Conservation (phyloP, 352 stramenopile genomes). For the Phytophthora kernoviae region DNA sequence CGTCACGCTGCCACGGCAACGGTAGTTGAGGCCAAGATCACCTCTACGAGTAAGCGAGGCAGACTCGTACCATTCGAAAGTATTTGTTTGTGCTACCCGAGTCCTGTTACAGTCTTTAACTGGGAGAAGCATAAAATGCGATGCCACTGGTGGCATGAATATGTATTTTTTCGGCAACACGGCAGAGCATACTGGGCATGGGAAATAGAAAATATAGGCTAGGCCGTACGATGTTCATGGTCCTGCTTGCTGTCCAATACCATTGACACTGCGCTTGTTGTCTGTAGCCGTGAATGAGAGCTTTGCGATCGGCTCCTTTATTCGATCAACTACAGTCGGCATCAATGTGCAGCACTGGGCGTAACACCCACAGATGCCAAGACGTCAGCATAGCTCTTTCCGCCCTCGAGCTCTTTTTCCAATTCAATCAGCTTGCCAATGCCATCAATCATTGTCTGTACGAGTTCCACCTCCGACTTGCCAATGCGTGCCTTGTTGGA, state of each 20-base stretch:
- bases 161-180: neutral
- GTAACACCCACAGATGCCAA: constrained; percentile 62
- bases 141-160: too few relatives aligned
- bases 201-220: constrained; percentile 26
- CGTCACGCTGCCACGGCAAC: constrained; percentile 8
- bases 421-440: constrained; percentile 92
- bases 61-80: too few relatives aligned
- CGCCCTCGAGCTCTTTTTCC: constrained; percentile 86
- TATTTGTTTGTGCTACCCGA: too few relatives aligned
- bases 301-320: constrained; percentile 14
- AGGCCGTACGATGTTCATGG: constrained; percentile 3
- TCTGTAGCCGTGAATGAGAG: constrained; percentile 2
- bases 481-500: constrained; percentile 95
- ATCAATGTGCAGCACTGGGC: constrained; percentile 22
- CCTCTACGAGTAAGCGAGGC: too few relatives aligned
- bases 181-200: constrained; percentile 5
- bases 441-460: constrained; percentile 96
- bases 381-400: constrained; percentile 69
- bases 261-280: constrained; percentile 5
- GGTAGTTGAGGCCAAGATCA: too few relatives aligned
- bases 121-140: too few relatives aligned
- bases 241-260: constrained; percentile 14
- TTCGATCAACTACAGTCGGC: constrained; percentile 25
- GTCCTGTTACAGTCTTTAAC: too few relatives aligned
- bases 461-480: constrained; percentile 93